Base-by-base conservation (phyloP, 1,284 basidiomycete species). In the Cutaneotrichosporon arboriforme region DNA sequence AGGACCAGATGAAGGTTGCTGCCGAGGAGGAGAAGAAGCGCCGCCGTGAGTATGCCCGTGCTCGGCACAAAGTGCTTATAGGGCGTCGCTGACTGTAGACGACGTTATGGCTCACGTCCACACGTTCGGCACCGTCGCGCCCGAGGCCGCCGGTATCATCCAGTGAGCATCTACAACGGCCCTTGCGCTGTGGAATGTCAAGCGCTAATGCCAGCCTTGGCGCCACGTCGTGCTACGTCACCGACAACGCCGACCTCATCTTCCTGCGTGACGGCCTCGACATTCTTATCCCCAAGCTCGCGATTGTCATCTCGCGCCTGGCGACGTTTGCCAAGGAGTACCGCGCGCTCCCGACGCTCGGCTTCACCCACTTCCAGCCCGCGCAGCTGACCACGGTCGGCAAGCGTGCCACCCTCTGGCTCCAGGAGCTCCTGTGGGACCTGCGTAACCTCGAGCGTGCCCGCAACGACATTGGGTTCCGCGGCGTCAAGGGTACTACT, bases 61-160 rank as follows among this genome's bases (percentile, higher is more conserved):
- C 15, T 44, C 22, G 9, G n/a, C 1, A 20, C 20, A 3, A 33
- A 4, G 20, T 31, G 26, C 5, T 31, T 10, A 7, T 5, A 5
- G 26, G 26, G 26, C 26, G n/a, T 38, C 17, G 37, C n/a, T 17
- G n/a, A 38, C 22, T 35, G n/a, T n/a, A 75, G 73, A 98, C 77
- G 94, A 97, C 76, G 93, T 97, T 49, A 98, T 98, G 94, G 94
- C 94, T 0, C 94, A 98, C 74, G 94, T 98, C 38, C 91, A 98
- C 77, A 94, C 91, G 9, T 98, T 97, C 73, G 94, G 94, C 12
- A 81, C 81, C 31, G 88, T 96, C 54, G 92, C 91, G 1, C 96
- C 96, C 14, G 88, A 90, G 42, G 94, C 94, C 14, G 94, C 94
- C 10, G 90, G 91, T 14, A 97, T 97, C 72, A 97, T 98, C 65